Percentiles rank a stretch among this genome's conserved stretches.
phyloP scores from a whole-genome alignment of 2,329 filamentous ascomycete species.

The Fusarium burgessii region DNA sequence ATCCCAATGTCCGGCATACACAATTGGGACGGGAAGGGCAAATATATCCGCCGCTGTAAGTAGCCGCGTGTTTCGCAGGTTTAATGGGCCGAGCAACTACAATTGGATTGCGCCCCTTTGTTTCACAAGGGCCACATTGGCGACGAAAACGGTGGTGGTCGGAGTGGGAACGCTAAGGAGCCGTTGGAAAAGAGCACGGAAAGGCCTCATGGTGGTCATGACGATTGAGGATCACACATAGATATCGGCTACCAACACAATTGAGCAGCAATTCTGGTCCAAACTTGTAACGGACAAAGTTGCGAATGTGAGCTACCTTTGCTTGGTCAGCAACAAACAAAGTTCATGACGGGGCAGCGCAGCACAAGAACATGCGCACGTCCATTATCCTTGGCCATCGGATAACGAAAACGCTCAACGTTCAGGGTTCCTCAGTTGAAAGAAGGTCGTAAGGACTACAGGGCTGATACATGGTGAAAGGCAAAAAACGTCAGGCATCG shows the following conservation, averaged over 20 bases:
- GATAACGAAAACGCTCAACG: constrained; percentile 5
- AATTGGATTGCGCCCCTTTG: constrained; percentile 36
- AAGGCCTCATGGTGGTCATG: constrained; percentile 28
- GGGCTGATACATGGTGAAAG: constrained; percentile 28
- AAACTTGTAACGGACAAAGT: constrained; percentile 42
- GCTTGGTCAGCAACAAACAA: constrained; percentile 27
- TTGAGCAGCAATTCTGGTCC: constrained; percentile 32
- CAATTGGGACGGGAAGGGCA: constrained; percentile 20
- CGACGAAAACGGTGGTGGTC: constrained; percentile 32
- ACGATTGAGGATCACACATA: constrained; percentile 25
- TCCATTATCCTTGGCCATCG: not conserved
- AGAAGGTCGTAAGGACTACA: constrained; percentile 22
- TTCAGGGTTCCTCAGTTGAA: constrained; percentile 10
- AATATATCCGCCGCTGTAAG: constrained; percentile 31
- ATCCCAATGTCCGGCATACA: constrained; percentile 28
- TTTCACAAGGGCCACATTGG: constrained; percentile 40
- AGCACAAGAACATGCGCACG: constrained; percentile 4
- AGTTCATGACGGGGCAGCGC: constrained; percentile 19
- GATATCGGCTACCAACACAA: constrained; percentile 35
- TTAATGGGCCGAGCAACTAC: constrained; percentile 35
- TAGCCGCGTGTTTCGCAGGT: constrained; percentile 44
- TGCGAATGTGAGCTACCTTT: constrained; percentile 27
- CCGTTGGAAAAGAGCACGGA: constrained; percentile 22
- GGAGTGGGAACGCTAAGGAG: constrained; percentile 29
- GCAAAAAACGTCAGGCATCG: not conserved